Evolutionary conservation across 1,139 yeast species (phyloP).

Genomic region (Yamadazyma mexicana): DNA sequence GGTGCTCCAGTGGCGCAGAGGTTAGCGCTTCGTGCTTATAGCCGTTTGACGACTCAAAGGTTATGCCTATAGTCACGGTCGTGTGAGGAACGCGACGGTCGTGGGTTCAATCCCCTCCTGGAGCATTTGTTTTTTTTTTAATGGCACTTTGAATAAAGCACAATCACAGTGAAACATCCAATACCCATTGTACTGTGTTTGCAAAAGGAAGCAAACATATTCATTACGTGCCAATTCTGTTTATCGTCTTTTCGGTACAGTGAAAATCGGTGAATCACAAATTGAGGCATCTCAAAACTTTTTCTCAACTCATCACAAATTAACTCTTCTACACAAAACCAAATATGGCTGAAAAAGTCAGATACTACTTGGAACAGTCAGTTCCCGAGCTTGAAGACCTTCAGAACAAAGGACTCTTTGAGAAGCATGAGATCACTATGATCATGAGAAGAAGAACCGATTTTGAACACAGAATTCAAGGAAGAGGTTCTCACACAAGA

Average conservation of each 20-base stretch:
- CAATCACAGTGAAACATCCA: no score
- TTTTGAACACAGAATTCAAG: conserved; percentile 86
- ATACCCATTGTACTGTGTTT: no score
- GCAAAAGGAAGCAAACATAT: no score
- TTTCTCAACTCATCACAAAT: conserved; percentile 14
- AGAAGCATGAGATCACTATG: conserved; percentile 73
- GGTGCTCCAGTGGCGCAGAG: conserved; percentile 55
- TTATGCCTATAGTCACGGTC: conserved; percentile 55
- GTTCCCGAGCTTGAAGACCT: conserved; percentile 94
- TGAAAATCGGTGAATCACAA: neutral
- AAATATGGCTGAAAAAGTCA: conserved; percentile 68
- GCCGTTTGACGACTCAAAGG: conserved; percentile 50
- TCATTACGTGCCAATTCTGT: no score
- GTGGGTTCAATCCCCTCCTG: conserved; percentile 60
- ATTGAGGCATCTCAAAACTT: conserved; percentile 2
- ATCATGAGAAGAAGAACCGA: conserved; percentile 94
- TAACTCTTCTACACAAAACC: conserved; percentile 1
- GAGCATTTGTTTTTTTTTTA: conserved; percentile 47
- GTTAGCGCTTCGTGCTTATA: conserved; percentile 59
- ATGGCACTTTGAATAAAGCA: no score
- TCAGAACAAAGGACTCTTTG: conserved; percentile 76
- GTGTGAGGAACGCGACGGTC: conserved; percentile 61
- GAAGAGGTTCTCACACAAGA: conserved; percentile 76
- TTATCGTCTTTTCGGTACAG: no score
- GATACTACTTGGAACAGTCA: conserved; percentile 76